Evolutionary conservation across 306 rosid genomes (phyloP).

Genomic region (Inga laurina): DNA sequence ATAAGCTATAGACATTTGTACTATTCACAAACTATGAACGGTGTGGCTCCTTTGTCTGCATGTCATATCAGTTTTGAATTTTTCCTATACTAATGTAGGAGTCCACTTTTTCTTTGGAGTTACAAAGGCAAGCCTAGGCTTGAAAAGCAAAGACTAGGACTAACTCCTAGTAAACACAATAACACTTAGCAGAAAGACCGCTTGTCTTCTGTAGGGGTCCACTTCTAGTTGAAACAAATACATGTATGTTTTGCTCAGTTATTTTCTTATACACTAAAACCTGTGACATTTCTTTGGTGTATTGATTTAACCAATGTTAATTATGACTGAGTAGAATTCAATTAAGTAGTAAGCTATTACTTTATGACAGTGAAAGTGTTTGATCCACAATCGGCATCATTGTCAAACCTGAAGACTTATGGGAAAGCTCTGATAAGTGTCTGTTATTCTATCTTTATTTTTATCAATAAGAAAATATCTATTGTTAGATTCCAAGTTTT

Average conservation of each 20-base stretch:
- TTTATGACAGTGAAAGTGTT: slow-evolving; percentile 67
- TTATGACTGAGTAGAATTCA: neutral
- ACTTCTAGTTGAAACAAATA: neutral
- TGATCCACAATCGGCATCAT: slow-evolving; percentile 59
- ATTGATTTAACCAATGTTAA: slow-evolving; percentile 18
- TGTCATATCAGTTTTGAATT: neutral
- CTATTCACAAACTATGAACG: neutral
- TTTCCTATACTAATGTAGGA: neutral
- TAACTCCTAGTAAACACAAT: too few species aligned
- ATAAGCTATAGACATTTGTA: neutral
- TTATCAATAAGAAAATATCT: neutral
- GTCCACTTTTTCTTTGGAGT: too few species aligned
- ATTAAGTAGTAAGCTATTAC: neutral
- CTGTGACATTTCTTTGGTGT: slow-evolving; percentile 11
- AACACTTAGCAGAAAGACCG: too few species aligned
- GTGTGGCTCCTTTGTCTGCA: neutral
- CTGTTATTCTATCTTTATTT: slow-evolving; percentile 8
- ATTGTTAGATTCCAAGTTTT: too few species aligned
- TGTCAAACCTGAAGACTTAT: slow-evolving; percentile 34
- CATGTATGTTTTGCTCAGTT: neutral
- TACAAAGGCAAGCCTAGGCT: too few species aligned
- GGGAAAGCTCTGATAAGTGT: slow-evolving; percentile 85
- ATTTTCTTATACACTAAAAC: neutral
- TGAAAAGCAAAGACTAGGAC: too few species aligned
- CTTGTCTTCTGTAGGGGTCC: neutral